Evolutionary conservation across 2,329 filamentous ascomycete genomes (phyloP).

Genomic region (Venturia nashicola): DNA sequence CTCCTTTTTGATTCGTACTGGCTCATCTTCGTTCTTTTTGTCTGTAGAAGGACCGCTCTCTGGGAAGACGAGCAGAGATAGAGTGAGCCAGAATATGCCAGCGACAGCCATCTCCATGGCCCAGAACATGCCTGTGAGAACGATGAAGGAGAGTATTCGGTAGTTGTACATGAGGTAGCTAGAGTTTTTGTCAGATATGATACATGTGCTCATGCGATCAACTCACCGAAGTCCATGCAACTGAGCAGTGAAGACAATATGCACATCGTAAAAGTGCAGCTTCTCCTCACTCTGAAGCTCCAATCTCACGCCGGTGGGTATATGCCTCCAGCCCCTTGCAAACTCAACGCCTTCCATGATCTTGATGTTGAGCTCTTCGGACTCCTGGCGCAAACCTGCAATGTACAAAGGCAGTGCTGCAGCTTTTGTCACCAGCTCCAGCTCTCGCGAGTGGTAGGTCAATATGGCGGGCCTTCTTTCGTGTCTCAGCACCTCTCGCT

Average conservation of each 20-base stretch:
- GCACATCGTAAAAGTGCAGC: constrained; percentile 65
- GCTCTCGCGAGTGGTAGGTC: constrained; percentile 62
- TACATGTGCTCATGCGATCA: background rate
- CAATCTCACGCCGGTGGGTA: constrained; percentile 43
- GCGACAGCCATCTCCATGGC: constrained; percentile 57
- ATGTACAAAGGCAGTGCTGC: constrained; percentile 58
- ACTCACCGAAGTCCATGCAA: constrained; percentile 56
- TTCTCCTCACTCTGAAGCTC: constrained; percentile 58
- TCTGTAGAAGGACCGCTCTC: constrained; percentile 3
- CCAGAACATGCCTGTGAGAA: constrained; percentile 68
- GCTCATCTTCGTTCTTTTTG: constrained; percentile 9
- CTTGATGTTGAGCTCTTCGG: constrained; percentile 48
- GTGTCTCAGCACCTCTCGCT: constrained; percentile 21
- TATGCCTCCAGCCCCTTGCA: constrained; percentile 35
- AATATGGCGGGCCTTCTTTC: constrained; percentile 61
- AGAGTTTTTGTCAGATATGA: background rate
- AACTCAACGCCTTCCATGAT: constrained; percentile 69
- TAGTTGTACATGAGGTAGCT: constrained; percentile 82
- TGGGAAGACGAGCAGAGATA: constrained; percentile 31
- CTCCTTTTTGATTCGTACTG: constrained; percentile 13
- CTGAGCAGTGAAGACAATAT: constrained; percentile 58
- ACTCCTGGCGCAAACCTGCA: constrained; percentile 52
- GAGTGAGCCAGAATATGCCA: constrained; percentile 48
- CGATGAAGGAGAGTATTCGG: constrained; percentile 53
- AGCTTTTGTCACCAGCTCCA: constrained; percentile 49